Base-by-base conservation (phyloP, 768 basidiomycete genomes). In the Strobilomyces echinocephalus region DNA sequence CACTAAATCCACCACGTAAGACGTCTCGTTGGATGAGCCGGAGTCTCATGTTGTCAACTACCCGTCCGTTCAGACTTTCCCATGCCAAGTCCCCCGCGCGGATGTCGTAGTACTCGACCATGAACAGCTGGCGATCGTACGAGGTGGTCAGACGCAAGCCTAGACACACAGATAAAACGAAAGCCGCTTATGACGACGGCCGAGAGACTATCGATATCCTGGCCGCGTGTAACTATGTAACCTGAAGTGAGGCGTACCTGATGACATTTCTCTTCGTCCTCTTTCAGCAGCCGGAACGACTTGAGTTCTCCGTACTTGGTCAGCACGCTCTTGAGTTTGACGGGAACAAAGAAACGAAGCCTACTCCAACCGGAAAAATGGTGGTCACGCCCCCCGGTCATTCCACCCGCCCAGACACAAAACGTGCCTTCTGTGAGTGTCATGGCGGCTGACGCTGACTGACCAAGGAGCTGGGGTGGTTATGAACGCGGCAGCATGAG, bases 41-140 rank as follows among this genome's bases (percentile, higher is more conserved):
- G 26, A 88, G 68, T 46, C 73, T 76, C 71, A 79, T 76, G 34
- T 80, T 83, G 49, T 80, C 79, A 34, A 81, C 63, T 42, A 71
- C 66, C 35, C 74, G 74, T 3, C 75, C 74, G 44, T 85, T 63
- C 18, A 91, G 69, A 42, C 71, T 72, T 43, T 69, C 66, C 60
- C 72, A 77, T 14, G 88, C 87, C 11, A 64, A 60, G 36, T 74
- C 69, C 7, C 85, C 82, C 36, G 78, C 76, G 24, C 85, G 76
- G 26, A 80, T 74, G 61, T 91, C 87, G 62, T 77, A 85, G 64
- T 80, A 92, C 57, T 89, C 87, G 48, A 84, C 79, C 38, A 69
- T 70, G 66, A 82, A 88, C 28, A 76, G 67, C 67, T 76, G 55
- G 6, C 34, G 26, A 47, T 46, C 10, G 54, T 41, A 52, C 26